Base-by-base conservation (phyloP, 441 rosid genomes). In the Manihot esculenta region DNA sequence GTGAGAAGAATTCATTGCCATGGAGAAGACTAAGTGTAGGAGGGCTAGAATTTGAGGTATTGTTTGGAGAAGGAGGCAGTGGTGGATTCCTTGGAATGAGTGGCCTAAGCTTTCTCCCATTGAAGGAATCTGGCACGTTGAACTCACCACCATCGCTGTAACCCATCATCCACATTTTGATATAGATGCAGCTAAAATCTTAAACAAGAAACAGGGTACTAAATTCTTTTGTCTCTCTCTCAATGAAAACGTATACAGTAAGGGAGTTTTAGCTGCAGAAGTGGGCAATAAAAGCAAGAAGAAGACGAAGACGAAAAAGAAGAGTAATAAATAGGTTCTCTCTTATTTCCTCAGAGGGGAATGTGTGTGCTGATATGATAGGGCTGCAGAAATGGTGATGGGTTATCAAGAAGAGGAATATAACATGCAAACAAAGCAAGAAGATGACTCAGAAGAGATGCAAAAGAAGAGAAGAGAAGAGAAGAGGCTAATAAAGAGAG, bases 111-210 rank as follows among this genome's bases (percentile, higher is more conserved):
- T 82, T 94, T 75, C 97, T 80, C 41, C 87, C 88, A 71, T 75
- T 84, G 76, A 78, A 85, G 55, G 89, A 81, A 35, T 89, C 94
- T 38, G 83, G 65, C 74, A 86, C 73, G 85, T 84, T 83, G 79
- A 88, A 81, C 44, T 86, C 87, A 55, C 84, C 89, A 30, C 86
- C 86, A 62, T 92, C 97, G 65, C 78, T 84, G 81, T 83, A 94
- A 74, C 93, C 99, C 94, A 94, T 83, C 89, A 82, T 94, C 97
- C 90, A 89, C 90, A 86, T 89, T 62, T 69, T 77, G 27, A 42
- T 15, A 2, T 4, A 24, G 20, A 10, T 24, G 21, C 17, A 45
- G 30, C 17, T 0, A 27, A 70, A 27, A 14, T 1, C 51, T 54
- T 27, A 27, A 45, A 14, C 11, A 59, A 48, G 33, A 45, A 41